These are phyloP conservation scores for Cutaneotrichosporon sp. DNA, from an alignment of 1,284 basidiomycete species.

Conservation along the genomic window DNA sequence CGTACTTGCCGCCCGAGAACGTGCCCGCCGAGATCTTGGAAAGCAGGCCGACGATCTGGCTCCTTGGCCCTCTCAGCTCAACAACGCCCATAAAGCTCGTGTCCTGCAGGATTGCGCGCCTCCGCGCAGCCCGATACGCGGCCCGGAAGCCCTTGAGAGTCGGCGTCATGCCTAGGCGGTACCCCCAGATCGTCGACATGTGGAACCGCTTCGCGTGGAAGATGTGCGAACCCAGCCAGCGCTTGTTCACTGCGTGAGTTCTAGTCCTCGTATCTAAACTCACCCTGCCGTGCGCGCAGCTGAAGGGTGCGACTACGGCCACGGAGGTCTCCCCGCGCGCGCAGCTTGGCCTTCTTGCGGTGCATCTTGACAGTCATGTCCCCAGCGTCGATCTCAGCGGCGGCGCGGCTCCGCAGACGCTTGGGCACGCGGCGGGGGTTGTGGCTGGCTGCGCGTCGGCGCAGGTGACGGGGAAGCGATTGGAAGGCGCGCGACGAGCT, in stretches of 20 bases:
- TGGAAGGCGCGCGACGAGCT: conserved; percentile 85
- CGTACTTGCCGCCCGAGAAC: conserved; percentile 49
- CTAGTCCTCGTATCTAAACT: not conserved
- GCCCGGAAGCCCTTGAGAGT: conserved; percentile 88
- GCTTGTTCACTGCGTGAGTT: conserved; percentile 64
- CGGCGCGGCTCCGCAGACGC: conserved; percentile 73
- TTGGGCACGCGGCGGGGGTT: conserved; percentile 85
- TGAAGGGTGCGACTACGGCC: conserved; percentile 39
- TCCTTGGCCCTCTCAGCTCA: conserved; percentile 67
- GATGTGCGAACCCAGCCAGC: conserved; percentile 88
- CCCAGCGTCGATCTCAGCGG: conserved; percentile 78
- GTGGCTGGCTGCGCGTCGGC: conserved; percentile 87
- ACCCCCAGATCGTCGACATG: conserved; percentile 88
- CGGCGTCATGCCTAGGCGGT: conserved; percentile 77
- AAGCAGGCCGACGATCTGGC: conserved; percentile 60
- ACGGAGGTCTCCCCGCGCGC: conserved; percentile 37
- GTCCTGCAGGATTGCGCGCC: conserved; percentile 82
- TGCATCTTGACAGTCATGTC: conserved; percentile 60
- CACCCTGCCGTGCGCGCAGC: conserved; percentile 40
- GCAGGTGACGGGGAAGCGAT: conserved; percentile 79
- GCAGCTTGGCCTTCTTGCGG: conserved; percentile 53
- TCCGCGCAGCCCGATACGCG: conserved; percentile 79
- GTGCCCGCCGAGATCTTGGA: conserved; percentile 47
- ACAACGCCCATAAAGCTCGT: conserved; percentile 77
- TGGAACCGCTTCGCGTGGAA: conserved; percentile 94